Conservation (phyloP, 1,284 basidiomycete genomes). For the Puccinia polysora region DNA sequence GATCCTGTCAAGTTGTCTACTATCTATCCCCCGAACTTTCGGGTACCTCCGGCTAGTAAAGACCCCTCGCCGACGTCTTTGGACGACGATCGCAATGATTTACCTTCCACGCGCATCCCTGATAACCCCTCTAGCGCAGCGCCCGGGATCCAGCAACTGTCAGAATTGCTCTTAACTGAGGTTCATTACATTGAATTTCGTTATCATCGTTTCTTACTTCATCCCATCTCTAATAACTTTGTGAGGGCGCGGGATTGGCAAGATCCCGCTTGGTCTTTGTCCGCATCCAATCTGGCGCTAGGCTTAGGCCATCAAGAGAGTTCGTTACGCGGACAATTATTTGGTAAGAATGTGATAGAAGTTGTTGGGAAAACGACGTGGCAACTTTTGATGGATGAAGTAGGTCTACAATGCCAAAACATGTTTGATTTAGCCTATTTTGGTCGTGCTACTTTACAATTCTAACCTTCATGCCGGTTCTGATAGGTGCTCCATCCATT, state of each 20-base stretch:
- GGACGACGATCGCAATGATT: slow-evolving; percentile 50
- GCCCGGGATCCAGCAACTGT: neutral
- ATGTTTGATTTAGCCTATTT: slow-evolving; percentile 26
- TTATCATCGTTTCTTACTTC: slow-evolving; percentile 29
- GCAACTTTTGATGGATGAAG: slow-evolving; percentile 85
- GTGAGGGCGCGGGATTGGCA: slow-evolving; percentile 72
- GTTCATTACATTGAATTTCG: slow-evolving; percentile 35
- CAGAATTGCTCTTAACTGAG: slow-evolving; percentile 8
- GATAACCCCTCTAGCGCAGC: neutral
- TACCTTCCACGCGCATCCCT: slow-evolving; percentile 25
- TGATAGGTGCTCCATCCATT: slow-evolving; percentile 82
- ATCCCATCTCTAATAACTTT: slow-evolving; percentile 13
- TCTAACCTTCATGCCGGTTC: slow-evolving; percentile 43
- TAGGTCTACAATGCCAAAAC: slow-evolving; percentile 53
- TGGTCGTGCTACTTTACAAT: slow-evolving; percentile 3
- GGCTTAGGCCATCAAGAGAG: slow-evolving; percentile 62
- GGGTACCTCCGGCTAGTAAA: slow-evolving; percentile 45
- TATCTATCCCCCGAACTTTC: slow-evolving; percentile 61
- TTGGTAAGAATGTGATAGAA: slow-evolving; percentile 84
- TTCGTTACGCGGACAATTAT: slow-evolving; percentile 67
- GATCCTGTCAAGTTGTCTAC: slow-evolving; percentile 64
- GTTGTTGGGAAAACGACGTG: slow-evolving; percentile 79
- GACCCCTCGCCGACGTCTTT: slow-evolving; percentile 49
- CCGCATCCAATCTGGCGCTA: slow-evolving; percentile 61
- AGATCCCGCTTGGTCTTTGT: slow-evolving; percentile 68